Base-by-base conservation (phyloP, 305 asterid species). In the Fraxinus dipetala region DNA sequence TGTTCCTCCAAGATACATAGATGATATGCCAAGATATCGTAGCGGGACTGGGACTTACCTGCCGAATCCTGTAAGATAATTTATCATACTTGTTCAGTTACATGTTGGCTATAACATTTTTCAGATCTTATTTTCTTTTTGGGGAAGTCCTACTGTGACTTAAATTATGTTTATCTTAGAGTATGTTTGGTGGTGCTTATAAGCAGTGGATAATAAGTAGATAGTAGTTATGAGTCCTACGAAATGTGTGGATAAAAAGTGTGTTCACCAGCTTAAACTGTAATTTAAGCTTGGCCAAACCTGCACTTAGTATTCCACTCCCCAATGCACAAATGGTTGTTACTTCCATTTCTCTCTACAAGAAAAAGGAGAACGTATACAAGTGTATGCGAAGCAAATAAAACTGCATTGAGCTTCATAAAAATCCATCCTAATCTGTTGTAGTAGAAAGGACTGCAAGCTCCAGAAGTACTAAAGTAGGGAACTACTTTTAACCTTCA, bases 31-130 rank as follows among this genome's bases (percentile, higher is more conserved):
- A 43, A 94, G 97, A 89, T 87, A 91, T 81, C 97, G 96, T 76
- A 90, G 93, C 59, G 99, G 99, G 83, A 96, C 99, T 4, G 99
- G 99, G 81, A 96, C 99, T 22, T 96, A 96, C 91, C 90, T 96
- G 89, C 99, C 99, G 40, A 95, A 92, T 87, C 97, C 96, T 87
- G 99, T 95, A 88, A 94, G 98, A 65, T 85, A 77, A n/a, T 54
- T 87, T 78, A 45, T 84, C 73, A 67, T 78, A 65, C 34, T 80
- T 65, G 74, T 34, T 72, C 13, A 34, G 26, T 28, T 67, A 67
- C 74, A 24, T 24, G 72, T 63, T 24, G 72, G 7, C 32, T 63
- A 63, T 63, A 63, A 63, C 32, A 63, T 63, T 22, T 63, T 63
- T 22, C 14, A 63, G 32, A 63, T 24, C 32, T 24, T 63, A 7